Evolutionary conservation across 139 green algal species (phyloP).

Genomic region (Trebouxia sp.): DNA sequence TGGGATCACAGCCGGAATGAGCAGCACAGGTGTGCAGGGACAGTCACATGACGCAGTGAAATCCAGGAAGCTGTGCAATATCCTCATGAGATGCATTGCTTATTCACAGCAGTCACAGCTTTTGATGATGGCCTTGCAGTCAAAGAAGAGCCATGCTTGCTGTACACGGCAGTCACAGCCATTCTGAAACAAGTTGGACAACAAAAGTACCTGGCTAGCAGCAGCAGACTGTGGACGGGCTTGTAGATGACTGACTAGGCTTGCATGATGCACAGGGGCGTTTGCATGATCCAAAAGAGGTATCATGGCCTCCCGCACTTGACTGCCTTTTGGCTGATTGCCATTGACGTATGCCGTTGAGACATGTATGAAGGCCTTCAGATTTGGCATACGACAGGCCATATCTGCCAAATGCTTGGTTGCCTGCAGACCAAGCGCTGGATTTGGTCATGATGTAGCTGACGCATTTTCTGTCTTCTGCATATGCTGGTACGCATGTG

Average conservation of each 20-base stretch:
- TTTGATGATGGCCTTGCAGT: no score
- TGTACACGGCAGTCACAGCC: no score
- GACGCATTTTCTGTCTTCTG: no score
- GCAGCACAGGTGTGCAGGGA: no score
- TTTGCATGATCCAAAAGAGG: background rate
- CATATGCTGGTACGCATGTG: no score
- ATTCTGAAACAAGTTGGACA: no score
- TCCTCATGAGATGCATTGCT: no score
- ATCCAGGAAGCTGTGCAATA: no score
- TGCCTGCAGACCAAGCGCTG: background rate
- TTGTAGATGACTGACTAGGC: constrained; percentile 8
- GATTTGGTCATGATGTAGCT: background rate
- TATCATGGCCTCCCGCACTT: constrained; percentile 36
- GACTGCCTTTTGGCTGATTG: constrained; percentile 36
- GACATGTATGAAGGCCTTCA: constrained; percentile 44
- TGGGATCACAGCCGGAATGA: no score
- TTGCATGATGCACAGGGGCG: background rate
- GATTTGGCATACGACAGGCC: constrained; percentile 26
- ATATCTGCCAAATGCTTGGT: constrained; percentile 38
- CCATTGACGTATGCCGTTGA: constrained; percentile 45
- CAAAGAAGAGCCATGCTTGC: no score
- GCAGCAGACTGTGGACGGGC: background rate
- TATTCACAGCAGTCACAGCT: no score
- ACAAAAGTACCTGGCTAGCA: background rate
- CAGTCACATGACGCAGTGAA: no score